Evolutionary conservation across 495 filamentous ascomycete species (phyloP).

Genomic region (Podospora comata): DNA sequence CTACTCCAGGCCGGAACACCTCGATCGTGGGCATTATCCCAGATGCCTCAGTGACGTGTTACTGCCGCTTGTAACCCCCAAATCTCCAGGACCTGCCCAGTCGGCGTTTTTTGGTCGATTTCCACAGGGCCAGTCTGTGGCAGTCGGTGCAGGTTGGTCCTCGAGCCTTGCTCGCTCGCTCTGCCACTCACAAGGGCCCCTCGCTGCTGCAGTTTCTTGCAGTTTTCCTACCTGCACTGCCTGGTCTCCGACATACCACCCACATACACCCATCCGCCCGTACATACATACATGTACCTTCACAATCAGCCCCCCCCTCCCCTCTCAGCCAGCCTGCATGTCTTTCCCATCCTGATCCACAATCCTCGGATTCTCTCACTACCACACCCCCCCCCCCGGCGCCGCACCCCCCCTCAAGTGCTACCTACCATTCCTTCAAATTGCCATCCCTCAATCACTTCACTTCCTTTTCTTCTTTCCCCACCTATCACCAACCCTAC

Average conservation of each 20-base stretch:
- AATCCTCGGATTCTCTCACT: slow-evolving; percentile 28
- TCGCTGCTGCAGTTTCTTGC: slow-evolving; percentile 41
- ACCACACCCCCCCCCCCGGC: slow-evolving; percentile 29
- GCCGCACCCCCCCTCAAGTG: slow-evolving; percentile 30
- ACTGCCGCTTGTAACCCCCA: slow-evolving; percentile 36
- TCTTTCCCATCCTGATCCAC: slow-evolving; percentile 40
- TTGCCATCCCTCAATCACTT: slow-evolving; percentile 34
- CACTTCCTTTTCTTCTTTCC: slow-evolving; percentile 22
- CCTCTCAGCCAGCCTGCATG: slow-evolving; percentile 38
- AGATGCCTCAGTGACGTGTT: slow-evolving; percentile 44
- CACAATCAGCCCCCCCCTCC: slow-evolving; percentile 35
- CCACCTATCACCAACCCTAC: slow-evolving; percentile 18
- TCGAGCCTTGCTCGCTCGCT: slow-evolving; percentile 28
- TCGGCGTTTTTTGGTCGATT: slow-evolving; percentile 28
- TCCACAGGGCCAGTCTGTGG: slow-evolving; percentile 22
- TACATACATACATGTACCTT: slow-evolving; percentile 33
- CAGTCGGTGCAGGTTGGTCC: slow-evolving; percentile 17
- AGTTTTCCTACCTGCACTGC: slow-evolving; percentile 37
- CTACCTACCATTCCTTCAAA: slow-evolving; percentile 27
- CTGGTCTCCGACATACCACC: slow-evolving; percentile 24
- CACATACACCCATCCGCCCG: slow-evolving; percentile 4
- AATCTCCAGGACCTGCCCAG: slow-evolving; percentile 12
- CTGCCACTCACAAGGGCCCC: slow-evolving; percentile 31
- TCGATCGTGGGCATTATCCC: slow-evolving; percentile 34
- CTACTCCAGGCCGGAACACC: slow-evolving; percentile 13